These are phyloP conservation scores for Scutellaria baicalensis DNA, from an alignment of 257 asterid species.

Conservation along the genomic window DNA sequence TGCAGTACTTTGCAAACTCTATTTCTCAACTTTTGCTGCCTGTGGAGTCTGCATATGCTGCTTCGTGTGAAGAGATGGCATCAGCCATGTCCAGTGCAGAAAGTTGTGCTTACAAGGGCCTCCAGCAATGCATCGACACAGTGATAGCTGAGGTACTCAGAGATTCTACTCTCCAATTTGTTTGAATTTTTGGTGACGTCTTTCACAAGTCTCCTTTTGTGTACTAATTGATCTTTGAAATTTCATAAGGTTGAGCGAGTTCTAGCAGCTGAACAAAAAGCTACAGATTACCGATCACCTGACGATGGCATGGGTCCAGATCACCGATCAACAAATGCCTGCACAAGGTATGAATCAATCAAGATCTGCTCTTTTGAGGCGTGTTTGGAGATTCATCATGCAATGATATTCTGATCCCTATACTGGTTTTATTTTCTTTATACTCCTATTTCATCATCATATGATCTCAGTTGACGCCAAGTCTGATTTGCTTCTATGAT, in stretches of 20 bases:
- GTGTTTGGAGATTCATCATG: slow-evolving; percentile 2
- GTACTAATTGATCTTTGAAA: slow-evolving; percentile 5
- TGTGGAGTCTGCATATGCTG: slow-evolving; percentile 95
- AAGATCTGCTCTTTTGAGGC: not conserved
- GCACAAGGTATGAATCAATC: slow-evolving; percentile 57
- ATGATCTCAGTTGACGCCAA: not conserved
- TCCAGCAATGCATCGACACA: slow-evolving; percentile 92
- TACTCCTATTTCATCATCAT: not conserved
- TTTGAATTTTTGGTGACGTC: not conserved
- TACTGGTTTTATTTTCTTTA: not conserved
- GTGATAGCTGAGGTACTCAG: slow-evolving; percentile 84
- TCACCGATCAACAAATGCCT: slow-evolving; percentile 93
- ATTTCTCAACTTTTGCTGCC: slow-evolving; percentile 87
- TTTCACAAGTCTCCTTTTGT: slow-evolving; percentile 1
- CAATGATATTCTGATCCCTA: not conserved
- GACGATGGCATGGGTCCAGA: slow-evolving; percentile 90
- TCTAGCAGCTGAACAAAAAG: slow-evolving; percentile 89
- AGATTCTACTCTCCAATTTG: not conserved
- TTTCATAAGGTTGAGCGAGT: slow-evolving; percentile 73
- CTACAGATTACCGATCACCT: slow-evolving; percentile 78
- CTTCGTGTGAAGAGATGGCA: slow-evolving; percentile 97
- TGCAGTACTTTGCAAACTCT: slow-evolving; percentile 88
- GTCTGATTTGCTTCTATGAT: not conserved
- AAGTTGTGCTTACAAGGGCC: slow-evolving; percentile 95
- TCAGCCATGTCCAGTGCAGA: slow-evolving; percentile 94